Percentiles rank a stretch among this genome's conserved stretches.
These are phyloP conservation scores for Saturnispora saitoi DNA, from an alignment of 805 yeast species.

Conservation along the genomic window DNA sequence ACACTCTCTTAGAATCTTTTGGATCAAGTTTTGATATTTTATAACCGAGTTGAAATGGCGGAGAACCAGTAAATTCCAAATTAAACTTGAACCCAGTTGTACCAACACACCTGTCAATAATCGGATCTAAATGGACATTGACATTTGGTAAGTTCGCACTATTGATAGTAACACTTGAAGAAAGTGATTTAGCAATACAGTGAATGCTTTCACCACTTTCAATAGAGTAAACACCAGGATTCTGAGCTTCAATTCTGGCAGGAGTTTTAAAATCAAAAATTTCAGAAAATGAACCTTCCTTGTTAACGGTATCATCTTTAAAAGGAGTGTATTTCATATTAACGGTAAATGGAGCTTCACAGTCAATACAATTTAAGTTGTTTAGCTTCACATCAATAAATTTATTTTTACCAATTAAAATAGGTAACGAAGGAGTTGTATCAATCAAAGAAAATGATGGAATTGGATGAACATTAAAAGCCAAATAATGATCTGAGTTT, in stretches of 20 bases:
- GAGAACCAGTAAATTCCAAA: slow-evolving; percentile 68
- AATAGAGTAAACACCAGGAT: slow-evolving; percentile 62
- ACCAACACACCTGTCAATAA: slow-evolving; percentile 85
- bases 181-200: slow-evolving; percentile 66
- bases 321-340: slow-evolving; percentile 28
- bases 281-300: slow-evolving; percentile 16
- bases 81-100: slow-evolving; percentile 68
- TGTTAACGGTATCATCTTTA: slow-evolving; percentile 12
- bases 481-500: slow-evolving; percentile 33
- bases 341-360: slow-evolving; percentile 43
- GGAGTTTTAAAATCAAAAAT: slow-evolving; percentile 22
- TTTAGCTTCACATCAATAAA: slow-evolving; percentile 23
- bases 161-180: slow-evolving; percentile 40
- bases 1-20: slow-evolving; percentile 21
- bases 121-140: slow-evolving; percentile 43
- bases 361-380: slow-evolving; percentile 18
- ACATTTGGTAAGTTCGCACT: slow-evolving; percentile 35
- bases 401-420: slow-evolving; percentile 27
- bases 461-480: slow-evolving; percentile 45
- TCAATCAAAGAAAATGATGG: slow-evolving; percentile 45
- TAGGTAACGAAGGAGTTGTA: slow-evolving; percentile 20
- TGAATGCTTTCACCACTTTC: slow-evolving; percentile 44
- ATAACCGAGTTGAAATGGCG: slow-evolving; percentile 69
- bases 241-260: slow-evolving; percentile 31
- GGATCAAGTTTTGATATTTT: slow-evolving; percentile 47